phyloP scores from a whole-genome alignment of 148 eudicot genomes.

The Oxyria digyna region DNA sequence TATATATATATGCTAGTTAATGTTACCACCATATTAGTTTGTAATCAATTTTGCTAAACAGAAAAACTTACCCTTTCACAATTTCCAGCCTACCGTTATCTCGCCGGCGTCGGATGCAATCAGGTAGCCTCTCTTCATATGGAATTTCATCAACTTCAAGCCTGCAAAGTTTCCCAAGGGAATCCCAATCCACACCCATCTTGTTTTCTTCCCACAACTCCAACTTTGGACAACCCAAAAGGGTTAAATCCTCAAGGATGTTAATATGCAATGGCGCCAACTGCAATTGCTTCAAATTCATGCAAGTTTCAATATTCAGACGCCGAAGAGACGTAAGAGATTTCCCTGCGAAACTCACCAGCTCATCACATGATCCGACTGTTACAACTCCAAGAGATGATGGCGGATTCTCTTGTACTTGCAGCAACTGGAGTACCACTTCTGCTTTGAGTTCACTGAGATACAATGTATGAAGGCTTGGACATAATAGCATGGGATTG shows the following conservation, averaged over 20 bases:
- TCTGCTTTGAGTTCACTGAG: no score
- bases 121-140: not conserved
- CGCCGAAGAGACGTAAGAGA: not conserved
- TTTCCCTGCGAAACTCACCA: not conserved
- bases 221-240: not conserved
- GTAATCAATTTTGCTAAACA: no score
- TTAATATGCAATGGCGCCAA: not conserved
- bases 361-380: not conserved
- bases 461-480: not conserved
- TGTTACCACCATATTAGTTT: no score
- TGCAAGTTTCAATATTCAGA: not conserved
- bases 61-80: no score
- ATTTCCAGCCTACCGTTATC: no score
- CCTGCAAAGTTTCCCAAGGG: not conserved
- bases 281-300: not conserved
- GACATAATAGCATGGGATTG: not conserved
- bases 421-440: not conserved
- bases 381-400: not conserved
- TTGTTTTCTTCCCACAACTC: constrained; percentile 5
- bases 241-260: not conserved
- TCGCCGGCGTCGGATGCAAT: not conserved
- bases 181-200: not conserved
- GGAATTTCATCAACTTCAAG: not conserved
- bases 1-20: no score
- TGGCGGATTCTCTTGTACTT: not conserved